Percentiles rank a stretch among this genome's conserved stretches.
phyloP scores from a whole-genome alignment of 2,329 filamentous ascomycete species.

The Pochonia chlamydosporia region DNA sequence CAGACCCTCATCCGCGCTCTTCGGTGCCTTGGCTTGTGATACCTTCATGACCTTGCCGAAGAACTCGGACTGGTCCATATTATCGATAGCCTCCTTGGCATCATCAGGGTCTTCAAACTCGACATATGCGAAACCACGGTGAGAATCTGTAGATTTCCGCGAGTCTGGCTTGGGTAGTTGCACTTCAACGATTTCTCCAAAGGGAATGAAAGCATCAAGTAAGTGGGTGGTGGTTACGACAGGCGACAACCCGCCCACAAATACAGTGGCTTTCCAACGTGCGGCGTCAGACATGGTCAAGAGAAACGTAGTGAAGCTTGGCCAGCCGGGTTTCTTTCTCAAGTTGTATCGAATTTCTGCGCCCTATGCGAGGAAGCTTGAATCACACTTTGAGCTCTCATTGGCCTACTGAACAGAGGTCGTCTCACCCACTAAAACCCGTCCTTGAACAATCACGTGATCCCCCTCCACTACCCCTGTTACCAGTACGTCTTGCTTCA shows the following conservation, averaged over 20 bases:
- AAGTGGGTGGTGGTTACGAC: constrained; percentile 70
- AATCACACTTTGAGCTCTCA: background rate
- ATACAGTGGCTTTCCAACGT: constrained; percentile 85
- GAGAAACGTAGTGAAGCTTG: background rate
- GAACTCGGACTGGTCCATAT: constrained; percentile 96
- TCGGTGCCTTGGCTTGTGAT: constrained; percentile 84
- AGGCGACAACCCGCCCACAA: constrained; percentile 82
- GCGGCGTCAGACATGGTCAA: constrained; percentile 69
- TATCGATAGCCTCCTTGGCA: constrained; percentile 92
- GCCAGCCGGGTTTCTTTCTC: too few species aligned
- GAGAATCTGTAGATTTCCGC: constrained; percentile 69
- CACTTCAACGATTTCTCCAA: constrained; percentile 91
- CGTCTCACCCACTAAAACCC: background rate
- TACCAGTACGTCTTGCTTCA: background rate
- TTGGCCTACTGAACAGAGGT: background rate
- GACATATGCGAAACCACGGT: constrained; percentile 93
- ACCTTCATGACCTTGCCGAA: constrained; percentile 92
- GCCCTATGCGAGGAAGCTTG: background rate
- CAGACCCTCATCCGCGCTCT: constrained; percentile 78
- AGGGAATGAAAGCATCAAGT: constrained; percentile 90
- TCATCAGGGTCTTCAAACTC: constrained; percentile 85
- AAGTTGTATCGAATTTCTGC: background rate
- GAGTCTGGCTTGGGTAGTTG: constrained; percentile 83
- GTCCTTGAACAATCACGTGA: constrained; percentile 1
- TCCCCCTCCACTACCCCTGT: constrained; percentile 10